Percentiles rank a stretch among this genome's conserved stretches.
Evolutionary conservation across 2,329 filamentous ascomycete species (phyloP).

Genomic region (Capronia epimyces): DNA sequence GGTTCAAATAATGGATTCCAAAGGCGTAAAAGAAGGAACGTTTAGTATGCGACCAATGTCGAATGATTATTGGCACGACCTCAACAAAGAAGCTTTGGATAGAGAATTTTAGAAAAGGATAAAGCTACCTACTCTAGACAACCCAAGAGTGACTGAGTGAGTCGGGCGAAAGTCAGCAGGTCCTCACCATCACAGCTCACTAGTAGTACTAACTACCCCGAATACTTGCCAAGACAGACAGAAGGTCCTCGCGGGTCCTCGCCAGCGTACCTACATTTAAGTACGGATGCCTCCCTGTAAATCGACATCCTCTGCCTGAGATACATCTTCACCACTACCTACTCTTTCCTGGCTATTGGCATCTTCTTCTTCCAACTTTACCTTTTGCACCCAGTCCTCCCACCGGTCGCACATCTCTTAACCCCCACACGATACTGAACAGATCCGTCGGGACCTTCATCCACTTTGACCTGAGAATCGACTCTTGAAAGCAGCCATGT

Average conservation of each 20-base stretch:
- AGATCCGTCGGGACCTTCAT: neutral
- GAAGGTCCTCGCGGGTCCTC: conserved; percentile 1
- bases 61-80: too few relatives aligned
- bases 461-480: neutral
- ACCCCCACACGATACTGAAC: neutral
- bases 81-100: too few relatives aligned
- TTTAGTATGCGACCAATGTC: too few relatives aligned
- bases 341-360: neutral
- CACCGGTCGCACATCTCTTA: neutral
- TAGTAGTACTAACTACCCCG: too few relatives aligned
- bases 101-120: too few relatives aligned
- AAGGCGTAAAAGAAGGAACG: too few relatives aligned
- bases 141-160: too few relatives aligned
- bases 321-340: neutral
- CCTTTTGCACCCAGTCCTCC: neutral
- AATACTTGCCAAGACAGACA: too few relatives aligned
- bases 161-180: too few relatives aligned
- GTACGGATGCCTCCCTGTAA: neutral
- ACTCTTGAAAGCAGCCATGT: conserved; percentile 19
- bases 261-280: neutral
- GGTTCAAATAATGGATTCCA: too few relatives aligned
- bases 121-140: too few relatives aligned
- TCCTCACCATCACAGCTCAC: too few relatives aligned
- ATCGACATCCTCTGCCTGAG: conserved; percentile 3
- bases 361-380: neutral